Evolutionary conservation across 1,284 basidiomycete species (phyloP), one percentile per base, ranked within the genome.

Genomic region (Amylostereum chailletii): DNA sequence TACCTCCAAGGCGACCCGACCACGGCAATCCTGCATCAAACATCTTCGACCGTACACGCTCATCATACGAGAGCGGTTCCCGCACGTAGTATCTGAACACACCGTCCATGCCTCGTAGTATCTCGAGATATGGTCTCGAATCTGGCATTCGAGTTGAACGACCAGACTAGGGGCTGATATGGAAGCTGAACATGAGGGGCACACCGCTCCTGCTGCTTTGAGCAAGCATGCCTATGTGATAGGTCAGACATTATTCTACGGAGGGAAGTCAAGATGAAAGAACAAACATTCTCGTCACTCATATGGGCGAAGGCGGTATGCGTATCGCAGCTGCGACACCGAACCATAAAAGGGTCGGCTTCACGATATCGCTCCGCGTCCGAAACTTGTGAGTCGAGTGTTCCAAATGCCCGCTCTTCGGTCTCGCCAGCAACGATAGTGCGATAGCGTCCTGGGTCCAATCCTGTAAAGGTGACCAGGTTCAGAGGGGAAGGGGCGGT

Each of bases 71-170:
- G 94, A 94, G 26, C 84, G 76, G 50, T 84, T 77, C 6, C 81
- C 79, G 63, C 96, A 99, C 2, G 83, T 86, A 32, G 81, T 72
- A 55, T 97, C 95, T 57, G 91, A 79, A 67, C 96, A 99, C 8
- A 89, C 71, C 1, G 81, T 86, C 87, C 89, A 94, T 4, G 84
- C 83, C 58, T 95, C 81, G 63, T 99, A 99, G 68, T 95, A 98
- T 57, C 74, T 79, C 3, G 73, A 69, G 47, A 99, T 87, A 56
- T 81, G 80, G 1, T 74, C 67, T 2, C 94, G 81, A 50, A 98
- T 89, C 57, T 92, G 86, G 0, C 77, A 69, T 63, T 98, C 94
- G 19, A 99, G 77, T 65, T 98, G 96, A 27, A 84, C 71, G 51
- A 83, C 81, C 41, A 97, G 63, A 53, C 87, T 89, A 0, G 81